These are phyloP conservation scores for Aurinia saxatilis DNA, from an alignment of 345 rosid species.

Conservation along the genomic window DNA sequence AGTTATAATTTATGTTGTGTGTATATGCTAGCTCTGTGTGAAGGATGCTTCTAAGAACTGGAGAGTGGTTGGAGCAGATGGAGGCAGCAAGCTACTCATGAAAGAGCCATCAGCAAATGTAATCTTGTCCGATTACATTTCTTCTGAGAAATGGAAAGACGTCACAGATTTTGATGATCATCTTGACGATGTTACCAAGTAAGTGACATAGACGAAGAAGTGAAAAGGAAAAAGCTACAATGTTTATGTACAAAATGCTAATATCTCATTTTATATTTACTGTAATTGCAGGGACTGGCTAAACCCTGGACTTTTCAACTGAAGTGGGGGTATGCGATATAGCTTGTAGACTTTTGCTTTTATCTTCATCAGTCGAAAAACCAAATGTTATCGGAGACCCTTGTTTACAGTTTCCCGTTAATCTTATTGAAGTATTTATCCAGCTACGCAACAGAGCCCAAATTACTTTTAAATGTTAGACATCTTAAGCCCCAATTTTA, in stretches of 20 bases:
- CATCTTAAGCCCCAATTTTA: background rate
- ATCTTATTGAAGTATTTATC: conserved; percentile 18
- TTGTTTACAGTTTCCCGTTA: conserved; percentile 16
- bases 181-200: conserved; percentile 87
- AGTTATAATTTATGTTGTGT: background rate
- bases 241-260: conserved; percentile 1
- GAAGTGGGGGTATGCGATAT: conserved; percentile 17
- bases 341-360: conserved; percentile 20
- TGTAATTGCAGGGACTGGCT: conserved; percentile 81
- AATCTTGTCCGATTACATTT: conserved; percentile 60
- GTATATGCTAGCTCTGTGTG: conserved; percentile 51
- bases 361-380: conserved; percentile 10
- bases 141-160: conserved; percentile 74
- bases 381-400: background rate
- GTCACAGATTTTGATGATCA: conserved; percentile 88
- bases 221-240: background rate
- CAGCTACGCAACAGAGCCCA: conserved; percentile 4
- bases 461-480: conserved; percentile 13
- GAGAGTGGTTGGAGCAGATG: conserved; percentile 63
- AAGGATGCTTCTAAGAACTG: conserved; percentile 88
- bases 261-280: conserved; percentile 5
- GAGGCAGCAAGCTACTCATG: conserved; percentile 49
- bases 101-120: conserved; percentile 85
- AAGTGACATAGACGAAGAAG: conserved; percentile 20
- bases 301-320: conserved; percentile 80